Evolutionary conservation across 202 grass and related monocot species (phyloP).

Genomic region (Brachypodium distachyon): DNA sequence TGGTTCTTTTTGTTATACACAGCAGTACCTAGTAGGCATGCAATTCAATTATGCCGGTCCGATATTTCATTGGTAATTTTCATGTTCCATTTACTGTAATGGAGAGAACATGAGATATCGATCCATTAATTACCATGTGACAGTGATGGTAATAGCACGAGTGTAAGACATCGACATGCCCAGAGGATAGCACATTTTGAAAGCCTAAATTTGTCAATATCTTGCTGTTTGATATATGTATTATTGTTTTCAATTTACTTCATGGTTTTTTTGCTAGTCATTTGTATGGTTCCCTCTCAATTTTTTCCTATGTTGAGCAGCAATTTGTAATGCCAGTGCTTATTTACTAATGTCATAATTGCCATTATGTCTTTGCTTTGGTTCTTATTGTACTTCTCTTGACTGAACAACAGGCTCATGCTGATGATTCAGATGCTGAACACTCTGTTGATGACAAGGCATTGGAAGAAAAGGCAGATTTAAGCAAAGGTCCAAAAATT

Average conservation of each 20-base stretch:
- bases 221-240: background rate
- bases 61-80: background rate
- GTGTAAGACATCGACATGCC: background rate
- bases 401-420: constrained; percentile 57
- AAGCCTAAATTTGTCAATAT: background rate
- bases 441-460: constrained; percentile 25
- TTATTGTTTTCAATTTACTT: background rate
- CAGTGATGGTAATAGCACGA: background rate
- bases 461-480: constrained; percentile 34
- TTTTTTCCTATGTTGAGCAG: background rate
- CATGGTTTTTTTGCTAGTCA: background rate
- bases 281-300: background rate
- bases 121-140: background rate
- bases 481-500: constrained; percentile 44
- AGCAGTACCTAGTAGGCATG: background rate
- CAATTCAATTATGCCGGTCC: background rate
- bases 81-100: background rate
- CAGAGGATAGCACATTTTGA: background rate
- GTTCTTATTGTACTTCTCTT: constrained; percentile 5
- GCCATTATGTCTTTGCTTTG: background rate
- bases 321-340: background rate
- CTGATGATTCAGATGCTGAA: constrained; percentile 58
- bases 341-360: background rate
- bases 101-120: background rate
- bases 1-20: background rate